Conservation (phyloP, 495 filamentous ascomycete species). For the Pseudoneurospora amorphoporcata region DNA sequence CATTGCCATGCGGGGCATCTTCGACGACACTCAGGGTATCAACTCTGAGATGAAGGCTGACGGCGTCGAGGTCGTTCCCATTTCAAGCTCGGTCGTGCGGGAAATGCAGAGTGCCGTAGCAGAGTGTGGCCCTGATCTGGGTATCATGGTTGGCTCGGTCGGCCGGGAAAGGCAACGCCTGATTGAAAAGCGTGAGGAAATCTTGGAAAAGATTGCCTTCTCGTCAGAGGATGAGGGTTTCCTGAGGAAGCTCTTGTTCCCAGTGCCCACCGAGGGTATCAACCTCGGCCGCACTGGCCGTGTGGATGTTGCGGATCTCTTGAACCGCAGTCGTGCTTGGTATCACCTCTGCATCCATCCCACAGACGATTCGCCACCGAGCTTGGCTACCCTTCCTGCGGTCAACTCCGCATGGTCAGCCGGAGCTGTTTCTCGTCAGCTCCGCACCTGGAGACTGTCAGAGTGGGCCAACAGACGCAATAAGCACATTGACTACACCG, state of each 20-base stretch:
- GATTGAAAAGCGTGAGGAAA: constrained; percentile 67
- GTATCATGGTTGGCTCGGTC: constrained; percentile 54
- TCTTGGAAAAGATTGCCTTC: constrained; percentile 75
- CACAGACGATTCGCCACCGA: constrained; percentile 72
- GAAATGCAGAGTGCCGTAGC: constrained; percentile 77
- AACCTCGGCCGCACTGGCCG: constrained; percentile 62
- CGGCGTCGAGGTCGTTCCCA: constrained; percentile 59
- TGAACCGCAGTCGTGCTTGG: constrained; percentile 83
- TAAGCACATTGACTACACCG: constrained; percentile 90
- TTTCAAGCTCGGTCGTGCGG: constrained; percentile 66
- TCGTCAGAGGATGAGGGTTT: constrained; percentile 79
- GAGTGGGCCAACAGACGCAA: constrained; percentile 95
- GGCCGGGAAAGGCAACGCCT: constrained; percentile 66
- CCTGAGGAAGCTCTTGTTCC: constrained; percentile 72
- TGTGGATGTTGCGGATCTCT: constrained; percentile 55
- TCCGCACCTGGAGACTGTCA: constrained; percentile 83
- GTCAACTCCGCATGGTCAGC: constrained; percentile 77
- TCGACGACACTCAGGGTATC: constrained; percentile 86
- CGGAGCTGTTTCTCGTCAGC: constrained; percentile 78
- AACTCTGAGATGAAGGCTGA: constrained; percentile 96
- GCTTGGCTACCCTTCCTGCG: constrained; percentile 49
- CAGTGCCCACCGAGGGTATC: constrained; percentile 63
- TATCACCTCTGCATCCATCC: constrained; percentile 90
- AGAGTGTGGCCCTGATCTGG: constrained; percentile 72
- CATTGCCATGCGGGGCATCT: constrained; percentile 73